Percentiles rank a stretch among this genome's conserved stretches.
Evolutionary conservation across 345 rosid genomes (phyloP).

Genomic region (Eucalyptus regnans): DNA sequence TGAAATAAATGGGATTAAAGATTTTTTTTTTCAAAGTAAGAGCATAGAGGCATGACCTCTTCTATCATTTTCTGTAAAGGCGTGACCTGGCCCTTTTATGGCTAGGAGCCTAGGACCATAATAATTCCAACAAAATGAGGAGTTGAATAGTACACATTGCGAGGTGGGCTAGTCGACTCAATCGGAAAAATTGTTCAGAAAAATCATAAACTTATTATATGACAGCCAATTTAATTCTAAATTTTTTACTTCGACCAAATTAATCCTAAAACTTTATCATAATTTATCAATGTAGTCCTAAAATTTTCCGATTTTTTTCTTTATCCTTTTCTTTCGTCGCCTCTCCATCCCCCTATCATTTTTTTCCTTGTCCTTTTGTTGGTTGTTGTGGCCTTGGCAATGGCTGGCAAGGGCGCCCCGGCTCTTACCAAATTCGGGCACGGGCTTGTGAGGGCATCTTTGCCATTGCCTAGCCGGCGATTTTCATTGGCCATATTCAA

Average conservation of each 20-base stretch:
- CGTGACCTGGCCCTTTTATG: background rate
- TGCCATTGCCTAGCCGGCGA: background rate
- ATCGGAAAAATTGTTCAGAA: background rate
- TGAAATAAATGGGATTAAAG: too few relatives aligned
- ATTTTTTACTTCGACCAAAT: background rate
- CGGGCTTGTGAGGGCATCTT: background rate
- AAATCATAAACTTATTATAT: background rate
- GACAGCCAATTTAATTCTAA: fast-evolving
- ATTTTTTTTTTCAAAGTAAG: background rate
- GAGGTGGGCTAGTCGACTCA: background rate
- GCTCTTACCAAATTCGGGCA: background rate
- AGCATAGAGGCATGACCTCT: background rate
- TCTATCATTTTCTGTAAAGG: background rate
- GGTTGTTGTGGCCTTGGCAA: background rate
- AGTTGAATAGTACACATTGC: background rate
- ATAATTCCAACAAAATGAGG: background rate
- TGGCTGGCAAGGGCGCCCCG: fast-evolving
- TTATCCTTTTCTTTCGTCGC: background rate
- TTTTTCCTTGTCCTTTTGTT: background rate
- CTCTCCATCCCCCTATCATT: background rate
- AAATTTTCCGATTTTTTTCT: background rate
- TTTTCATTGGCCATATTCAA: background rate
- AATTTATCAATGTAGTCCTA: fast-evolving
- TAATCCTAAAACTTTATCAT: background rate
- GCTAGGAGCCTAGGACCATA: background rate